Evolutionary conservation across 2,329 filamentous ascomycete genomes (phyloP), one percentile per base, ranked within the genome.

Genomic region (Hymenoscyphus scutula): DNA sequence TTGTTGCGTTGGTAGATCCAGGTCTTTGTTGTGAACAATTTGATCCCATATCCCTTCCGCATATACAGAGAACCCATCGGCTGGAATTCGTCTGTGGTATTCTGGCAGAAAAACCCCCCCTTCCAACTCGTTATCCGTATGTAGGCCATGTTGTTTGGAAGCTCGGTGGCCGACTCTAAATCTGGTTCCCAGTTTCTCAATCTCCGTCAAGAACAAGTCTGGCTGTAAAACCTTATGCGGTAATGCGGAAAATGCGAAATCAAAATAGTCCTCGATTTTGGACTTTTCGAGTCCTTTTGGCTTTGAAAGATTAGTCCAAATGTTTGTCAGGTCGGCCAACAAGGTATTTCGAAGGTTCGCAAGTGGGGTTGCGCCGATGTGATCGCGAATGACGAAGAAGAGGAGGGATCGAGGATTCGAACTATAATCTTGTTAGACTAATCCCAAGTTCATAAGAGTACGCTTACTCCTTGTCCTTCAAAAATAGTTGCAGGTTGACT

Each of bases 321-420:
- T 92, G 75, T 94, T 91, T 58, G 87, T 88, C 65, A 99, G 82
- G 76, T 98, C 95, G 77, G 96, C 91, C 68, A 97, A 82, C 56
- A 99, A 79, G 1, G 95, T 99, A 71, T 91, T 90, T 74, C 92
- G 90, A 60, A 99, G 85, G 76, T 97, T 98, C 66, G 87, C 82
- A 32, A 99, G 84, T 10, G 95, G 95, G 0, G 95, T 99, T 56
- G 87, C 91, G 68, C 95, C 95, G 67, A 98, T 85, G 76, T 97
- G 94, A 76, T 99, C 95, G 76, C 95, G 92, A 72, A 99, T 97
- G 69, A 99, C 95, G 80, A 99, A 99, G 81, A 99, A 98, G 38
- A 99, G 84, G 58, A 99, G 86, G 13, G 94, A 98, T 67, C 93
- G 86, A 32, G 94, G 91, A 32, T 89, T 92, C 19, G 91, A 92